Conservation (phyloP, 1,284 basidiomycete species). For the Sporisorium sorghi region DNA sequence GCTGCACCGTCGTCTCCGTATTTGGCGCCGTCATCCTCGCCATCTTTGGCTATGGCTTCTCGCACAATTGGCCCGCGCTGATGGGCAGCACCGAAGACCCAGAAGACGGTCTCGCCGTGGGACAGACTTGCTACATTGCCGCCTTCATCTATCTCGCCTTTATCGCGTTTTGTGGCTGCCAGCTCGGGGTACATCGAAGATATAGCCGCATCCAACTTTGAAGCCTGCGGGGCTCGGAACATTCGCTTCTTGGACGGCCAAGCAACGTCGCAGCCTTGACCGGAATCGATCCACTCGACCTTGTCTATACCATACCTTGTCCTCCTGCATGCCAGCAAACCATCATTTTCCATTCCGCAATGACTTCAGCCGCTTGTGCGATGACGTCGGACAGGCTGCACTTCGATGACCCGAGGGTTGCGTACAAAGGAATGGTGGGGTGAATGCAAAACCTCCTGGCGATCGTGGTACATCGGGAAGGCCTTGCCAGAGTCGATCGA, state of each 20-base stretch:
- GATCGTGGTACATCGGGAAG: background rate
- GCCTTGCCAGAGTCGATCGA: background rate
- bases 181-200: slow-evolving; percentile 66
- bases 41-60: slow-evolving; percentile 65
- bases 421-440: background rate
- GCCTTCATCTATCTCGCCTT: slow-evolving; percentile 72
- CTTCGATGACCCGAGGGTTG: background rate
- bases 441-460: background rate
- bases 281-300: background rate
- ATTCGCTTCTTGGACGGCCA: background rate
- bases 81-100: slow-evolving; percentile 72
- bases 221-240: background rate
- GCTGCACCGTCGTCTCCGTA: slow-evolving; percentile 73
- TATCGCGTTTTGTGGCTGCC: slow-evolving; percentile 73
- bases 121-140: slow-evolving; percentile 72
- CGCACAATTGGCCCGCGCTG: slow-evolving; percentile 71
- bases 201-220: slow-evolving; percentile 64
- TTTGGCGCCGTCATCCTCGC: slow-evolving; percentile 73
- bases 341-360: background rate
- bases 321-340: slow-evolving; percentile 3
- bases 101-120: slow-evolving; percentile 71
- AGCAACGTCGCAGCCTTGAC: background rate
- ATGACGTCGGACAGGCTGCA: background rate
- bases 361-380: background rate
- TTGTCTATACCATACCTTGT: slow-evolving; percentile 4